phyloP scores from a whole-genome alignment of 495 filamentous ascomycete genomes.

The Acidomyces sp. region DNA sequence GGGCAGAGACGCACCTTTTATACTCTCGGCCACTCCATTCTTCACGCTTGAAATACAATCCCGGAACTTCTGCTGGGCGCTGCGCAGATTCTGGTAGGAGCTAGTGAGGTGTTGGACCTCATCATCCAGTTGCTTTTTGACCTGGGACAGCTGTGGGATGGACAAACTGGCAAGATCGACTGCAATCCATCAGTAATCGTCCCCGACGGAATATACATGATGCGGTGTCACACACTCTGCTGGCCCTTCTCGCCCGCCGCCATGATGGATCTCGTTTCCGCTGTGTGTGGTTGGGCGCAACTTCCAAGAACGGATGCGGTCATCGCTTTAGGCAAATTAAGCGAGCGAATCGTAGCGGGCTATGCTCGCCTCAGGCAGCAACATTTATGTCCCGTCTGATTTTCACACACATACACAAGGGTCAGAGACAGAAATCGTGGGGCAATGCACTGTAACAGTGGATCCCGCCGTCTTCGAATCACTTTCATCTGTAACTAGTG shows the following conservation, averaged over 20 bases:
- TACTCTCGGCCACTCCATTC: conserved; percentile 19
- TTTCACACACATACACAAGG: too few relatives aligned
- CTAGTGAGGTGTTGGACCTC: conserved; percentile 85
- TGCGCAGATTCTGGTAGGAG: conserved; percentile 77
- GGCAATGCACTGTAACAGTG: too few relatives aligned
- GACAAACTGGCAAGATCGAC: conserved; percentile 53
- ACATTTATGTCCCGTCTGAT: too few relatives aligned
- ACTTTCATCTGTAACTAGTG: too few relatives aligned
- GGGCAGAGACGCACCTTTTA: conserved; percentile 27
- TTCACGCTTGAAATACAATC: conserved; percentile 67
- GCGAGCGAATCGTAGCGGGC: too few relatives aligned
- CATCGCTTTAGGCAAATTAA: too few relatives aligned
- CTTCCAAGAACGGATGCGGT: too few relatives aligned
- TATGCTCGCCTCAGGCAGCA: too few relatives aligned
- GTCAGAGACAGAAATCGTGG: too few relatives aligned
- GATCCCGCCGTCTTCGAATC: too few relatives aligned
- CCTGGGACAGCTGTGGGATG: conserved; percentile 42
- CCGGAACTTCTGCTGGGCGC: conserved; percentile 78
- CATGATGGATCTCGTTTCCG: too few relatives aligned
- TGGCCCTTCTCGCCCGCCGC: conserved; percentile 11
- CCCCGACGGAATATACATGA: neutral
- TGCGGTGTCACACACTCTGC: conserved; percentile 8
- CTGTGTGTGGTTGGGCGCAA: too few relatives aligned
- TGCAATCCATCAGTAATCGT: conserved; percentile 20
- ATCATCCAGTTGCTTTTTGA: conserved; percentile 90